phyloP scores from a whole-genome alignment of 768 basidiomycete genomes.

The Mrakia gelida region DNA sequence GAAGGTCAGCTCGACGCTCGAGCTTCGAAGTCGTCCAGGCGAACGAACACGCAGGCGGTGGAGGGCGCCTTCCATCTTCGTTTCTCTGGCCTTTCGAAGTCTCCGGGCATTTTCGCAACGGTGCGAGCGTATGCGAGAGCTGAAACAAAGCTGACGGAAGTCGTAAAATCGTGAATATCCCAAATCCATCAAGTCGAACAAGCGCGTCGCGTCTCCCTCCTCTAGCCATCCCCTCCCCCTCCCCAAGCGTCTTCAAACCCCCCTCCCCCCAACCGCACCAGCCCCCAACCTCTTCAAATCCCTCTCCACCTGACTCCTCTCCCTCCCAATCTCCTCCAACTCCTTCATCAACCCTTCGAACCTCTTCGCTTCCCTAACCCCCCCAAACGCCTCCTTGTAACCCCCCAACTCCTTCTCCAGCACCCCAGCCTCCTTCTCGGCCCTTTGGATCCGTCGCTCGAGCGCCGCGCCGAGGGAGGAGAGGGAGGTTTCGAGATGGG shows the following conservation, averaged over 20 bases:
- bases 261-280: background rate
- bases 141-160: too few species aligned
- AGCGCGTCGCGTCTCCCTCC: background rate
- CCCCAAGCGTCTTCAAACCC: too few species aligned
- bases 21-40: background rate
- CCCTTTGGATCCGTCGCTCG: background rate
- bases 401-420: background rate
- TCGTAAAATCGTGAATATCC: too few species aligned
- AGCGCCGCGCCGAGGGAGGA: background rate
- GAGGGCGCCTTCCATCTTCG: background rate
- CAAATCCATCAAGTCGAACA: too few species aligned
- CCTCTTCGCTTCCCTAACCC: background rate
- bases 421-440: background rate
- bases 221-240: background rate
- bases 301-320: background rate
- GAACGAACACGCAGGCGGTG: too few species aligned
- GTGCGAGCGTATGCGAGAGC: too few species aligned
- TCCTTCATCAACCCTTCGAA: background rate
- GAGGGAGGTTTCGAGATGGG: background rate
- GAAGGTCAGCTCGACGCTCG: background rate
- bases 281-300: background rate
- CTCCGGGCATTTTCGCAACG: background rate
- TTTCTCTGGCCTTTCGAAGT: background rate
- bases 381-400: background rate
- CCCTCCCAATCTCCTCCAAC: background rate